Evolutionary conservation across 2,329 filamentous ascomycete genomes (phyloP).

Genomic region (Diaporthe citriasiana): DNA sequence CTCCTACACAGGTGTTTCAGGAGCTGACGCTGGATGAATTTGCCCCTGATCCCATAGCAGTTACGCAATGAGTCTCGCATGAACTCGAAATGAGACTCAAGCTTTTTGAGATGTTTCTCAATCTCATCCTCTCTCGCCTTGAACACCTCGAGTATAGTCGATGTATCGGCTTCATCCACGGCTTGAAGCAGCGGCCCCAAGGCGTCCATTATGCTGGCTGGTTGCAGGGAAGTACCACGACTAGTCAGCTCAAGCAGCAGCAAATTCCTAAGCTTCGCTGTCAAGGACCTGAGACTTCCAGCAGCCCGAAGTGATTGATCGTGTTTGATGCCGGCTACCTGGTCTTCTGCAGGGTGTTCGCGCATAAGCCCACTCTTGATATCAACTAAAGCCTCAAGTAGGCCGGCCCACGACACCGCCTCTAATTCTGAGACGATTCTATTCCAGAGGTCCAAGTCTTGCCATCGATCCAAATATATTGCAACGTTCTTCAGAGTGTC

Average conservation of each 20-base stretch:
- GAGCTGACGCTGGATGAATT: neutral
- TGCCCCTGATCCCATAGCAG: neutral
- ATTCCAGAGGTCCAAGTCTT: neutral
- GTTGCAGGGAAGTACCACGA: neutral
- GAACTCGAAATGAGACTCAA: neutral
- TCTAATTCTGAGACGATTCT: neutral
- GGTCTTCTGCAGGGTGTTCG: neutral
- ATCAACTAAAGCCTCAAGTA: neutral
- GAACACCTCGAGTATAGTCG: neutral
- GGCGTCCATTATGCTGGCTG: neutral
- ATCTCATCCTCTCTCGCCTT: neutral
- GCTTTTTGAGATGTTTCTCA: neutral
- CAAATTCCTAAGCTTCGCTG: neutral
- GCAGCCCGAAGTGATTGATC: neutral
- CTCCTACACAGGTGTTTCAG: neutral
- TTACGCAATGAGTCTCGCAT: neutral
- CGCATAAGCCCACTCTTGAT: neutral
- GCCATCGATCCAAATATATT: neutral
- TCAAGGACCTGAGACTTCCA: neutral
- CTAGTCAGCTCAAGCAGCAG: neutral
- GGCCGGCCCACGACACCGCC: neutral
- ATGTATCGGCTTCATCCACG: neutral
- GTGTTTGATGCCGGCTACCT: neutral
- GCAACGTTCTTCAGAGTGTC: neutral
- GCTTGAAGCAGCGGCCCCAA: neutral